Evolutionary conservation across 2,329 filamentous ascomycete species (phyloP), one percentile per base, ranked within the genome.

Genomic region (Microsporum audouinii): DNA sequence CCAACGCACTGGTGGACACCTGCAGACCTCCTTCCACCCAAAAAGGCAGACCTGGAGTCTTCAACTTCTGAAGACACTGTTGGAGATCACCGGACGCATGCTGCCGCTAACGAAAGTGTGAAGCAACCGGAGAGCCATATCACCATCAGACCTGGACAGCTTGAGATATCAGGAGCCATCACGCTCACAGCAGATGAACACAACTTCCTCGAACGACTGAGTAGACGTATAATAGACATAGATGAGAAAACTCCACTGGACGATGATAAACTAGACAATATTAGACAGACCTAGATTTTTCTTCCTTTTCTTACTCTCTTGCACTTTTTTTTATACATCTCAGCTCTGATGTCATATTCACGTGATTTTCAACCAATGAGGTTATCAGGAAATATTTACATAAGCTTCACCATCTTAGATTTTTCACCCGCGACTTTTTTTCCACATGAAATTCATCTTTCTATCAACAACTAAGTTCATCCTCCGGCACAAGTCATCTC

Each of bases 1-100:
- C 88, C 88, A 0, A 65, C 82, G 1, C 89, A 88, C 70, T 91
- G 87, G 87, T 89, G 74, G 74, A 76, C 73, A 0, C 67, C 73
- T 8, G 68, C 70, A 29, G 65, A 68, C 29, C 65, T 76, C 1
- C 47, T 59, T 8, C 59, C 53, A 33, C 47, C 61, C 2, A 68
- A 71, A 33, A 10, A 61, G 2, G 70, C 72, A 59, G 64, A 60
- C 29, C 60, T 59, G 57, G 64, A 63, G 45, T 29, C 17, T 63
- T 61, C 43, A 59, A 60, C 60, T 17, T 66, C 29, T 31, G 67
- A 39, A 64, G 64, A 29, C 8, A 12, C 33, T n/a, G 27, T 36
- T 34, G n/a, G 47, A 33, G 45, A 45, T 49, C 57, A 31, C 17
- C 36, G 5, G 56, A 7, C 56, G 12, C n/a, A 17, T 3, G 34